A percentile compares a stretch with the other conserved stretches of the same genome.
Conservation (phyloP, 345 rosid species). For the Iberis pinnata region DNA sequence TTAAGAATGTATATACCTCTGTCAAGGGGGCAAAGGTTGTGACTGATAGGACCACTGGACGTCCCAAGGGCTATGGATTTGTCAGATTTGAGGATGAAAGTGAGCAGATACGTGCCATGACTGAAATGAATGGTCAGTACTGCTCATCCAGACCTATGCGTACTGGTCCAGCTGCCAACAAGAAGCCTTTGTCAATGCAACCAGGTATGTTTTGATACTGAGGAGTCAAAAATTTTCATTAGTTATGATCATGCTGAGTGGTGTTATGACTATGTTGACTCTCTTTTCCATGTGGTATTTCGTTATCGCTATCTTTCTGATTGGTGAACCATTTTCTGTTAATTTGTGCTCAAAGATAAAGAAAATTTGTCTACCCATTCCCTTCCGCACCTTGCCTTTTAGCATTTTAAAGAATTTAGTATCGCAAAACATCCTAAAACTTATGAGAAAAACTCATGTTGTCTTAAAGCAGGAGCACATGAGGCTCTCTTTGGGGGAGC, state of each 20-base stretch:
- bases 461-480: conserved; percentile 93
- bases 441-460: conserved; percentile 80
- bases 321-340: conserved; percentile 28
- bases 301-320: conserved; percentile 3
- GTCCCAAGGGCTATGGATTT: conserved; percentile 96
- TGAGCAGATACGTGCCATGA: conserved; percentile 83
- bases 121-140: conserved; percentile 83
- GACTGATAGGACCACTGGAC: conserved; percentile 81
- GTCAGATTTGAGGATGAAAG: conserved; percentile 79
- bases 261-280: neutral
- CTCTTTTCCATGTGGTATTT: conserved; percentile 7
- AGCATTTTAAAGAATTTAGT: conserved; percentile 56
- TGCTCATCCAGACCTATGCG: conserved; percentile 92
- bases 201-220: conserved; percentile 48
- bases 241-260: conserved; percentile 3
- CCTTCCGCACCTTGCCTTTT: conserved; percentile 59
- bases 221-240: neutral
- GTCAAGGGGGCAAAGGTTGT: conserved; percentile 28
- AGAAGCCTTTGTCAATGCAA: conserved; percentile 55
- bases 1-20: conserved; percentile 51
- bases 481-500: conserved; percentile 95
- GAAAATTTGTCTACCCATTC: conserved; percentile 24
- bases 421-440: conserved; percentile 58
- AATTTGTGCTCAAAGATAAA: conserved; percentile 40
- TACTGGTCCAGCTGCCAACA: conserved; percentile 84